phyloP scores from a whole-genome alignment of 2,329 filamentous ascomycete genomes.

The Scedosporium boydii region DNA sequence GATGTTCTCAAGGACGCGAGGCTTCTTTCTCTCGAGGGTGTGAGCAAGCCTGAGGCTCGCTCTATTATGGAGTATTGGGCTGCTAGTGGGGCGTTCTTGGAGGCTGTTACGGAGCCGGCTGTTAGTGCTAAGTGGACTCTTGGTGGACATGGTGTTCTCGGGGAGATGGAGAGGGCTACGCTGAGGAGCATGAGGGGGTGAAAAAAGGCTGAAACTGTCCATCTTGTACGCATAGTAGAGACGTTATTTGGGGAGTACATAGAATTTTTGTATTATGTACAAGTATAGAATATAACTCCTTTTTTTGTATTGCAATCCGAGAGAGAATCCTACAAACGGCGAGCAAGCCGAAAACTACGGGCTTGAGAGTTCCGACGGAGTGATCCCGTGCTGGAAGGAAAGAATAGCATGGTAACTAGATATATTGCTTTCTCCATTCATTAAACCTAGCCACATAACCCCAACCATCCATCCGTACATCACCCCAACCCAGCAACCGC shows the following conservation, averaged over 20 bases:
- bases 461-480: background rate
- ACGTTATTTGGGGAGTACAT: background rate
- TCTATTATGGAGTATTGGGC: conserved; percentile 91
- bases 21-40: conserved; percentile 51
- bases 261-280: background rate
- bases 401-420: background rate
- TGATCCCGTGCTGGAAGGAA: background rate
- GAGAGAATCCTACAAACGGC: no score
- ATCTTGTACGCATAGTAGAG: conserved; percentile 1
- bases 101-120: conserved; percentile 57
- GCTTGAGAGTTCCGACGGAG: background rate
- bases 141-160: conserved; percentile 70
- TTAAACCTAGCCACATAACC: background rate
- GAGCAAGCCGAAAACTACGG: background rate
- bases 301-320: background rate
- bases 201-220: conserved; percentile 8
- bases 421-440: background rate
- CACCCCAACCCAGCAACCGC: background rate
- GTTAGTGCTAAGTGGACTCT: conserved; percentile 80
- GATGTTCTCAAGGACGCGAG: conserved; percentile 39
- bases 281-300: conserved; percentile 1
- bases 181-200: conserved; percentile 39
- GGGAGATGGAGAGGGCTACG: conserved; percentile 68
- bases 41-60: conserved; percentile 66
- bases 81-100: conserved; percentile 68